Percentiles rank a stretch among this genome's conserved stretches.
These are phyloP conservation scores for Metroxylon sagu DNA, from an alignment of 176 grass and related monocot genomes.

Conservation along the genomic window DNA sequence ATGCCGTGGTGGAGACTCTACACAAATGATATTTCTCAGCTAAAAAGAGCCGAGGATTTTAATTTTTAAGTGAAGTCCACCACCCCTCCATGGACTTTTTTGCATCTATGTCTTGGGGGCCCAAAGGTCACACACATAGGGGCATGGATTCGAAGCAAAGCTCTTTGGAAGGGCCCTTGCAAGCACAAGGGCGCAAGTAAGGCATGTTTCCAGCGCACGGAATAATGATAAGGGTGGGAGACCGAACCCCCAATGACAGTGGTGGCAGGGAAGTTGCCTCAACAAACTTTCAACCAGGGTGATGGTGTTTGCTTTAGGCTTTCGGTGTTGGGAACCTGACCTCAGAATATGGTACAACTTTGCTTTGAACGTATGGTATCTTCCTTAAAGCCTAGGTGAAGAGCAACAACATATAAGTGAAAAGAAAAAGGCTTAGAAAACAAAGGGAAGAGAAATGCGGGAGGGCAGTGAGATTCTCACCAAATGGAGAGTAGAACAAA, in stretches of 20 bases:
- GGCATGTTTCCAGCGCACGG: not conserved
- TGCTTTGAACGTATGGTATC: constrained; percentile 12
- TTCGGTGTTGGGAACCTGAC: not conserved
- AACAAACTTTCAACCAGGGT: not conserved
- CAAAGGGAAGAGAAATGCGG: not conserved
- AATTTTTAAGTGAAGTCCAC: not conserved
- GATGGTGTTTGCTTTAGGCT: not conserved
- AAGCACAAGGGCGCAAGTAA: not conserved
- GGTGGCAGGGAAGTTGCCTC: constrained; percentile 1
- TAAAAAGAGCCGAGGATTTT: not conserved
- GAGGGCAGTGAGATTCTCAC: not conserved
- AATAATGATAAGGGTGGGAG: constrained; percentile 1
- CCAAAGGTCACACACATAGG: too few relatives aligned
- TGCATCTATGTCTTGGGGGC: too few relatives aligned
- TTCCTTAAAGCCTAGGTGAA: constrained; percentile 1
- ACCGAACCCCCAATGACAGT: not conserved
- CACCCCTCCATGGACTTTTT: not conserved
- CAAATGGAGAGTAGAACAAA: not conserved
- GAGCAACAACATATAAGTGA: not conserved
- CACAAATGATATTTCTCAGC: constrained; percentile 1
- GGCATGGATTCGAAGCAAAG: constrained; percentile 1
- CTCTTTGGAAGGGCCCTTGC: not conserved
- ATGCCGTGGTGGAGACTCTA: not conserved
- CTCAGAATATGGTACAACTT: constrained; percentile 12
- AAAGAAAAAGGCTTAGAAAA: not conserved